These are phyloP conservation scores for Trapa incisa DNA, from an alignment of 345 rosid genomes.

Conservation along the genomic window DNA sequence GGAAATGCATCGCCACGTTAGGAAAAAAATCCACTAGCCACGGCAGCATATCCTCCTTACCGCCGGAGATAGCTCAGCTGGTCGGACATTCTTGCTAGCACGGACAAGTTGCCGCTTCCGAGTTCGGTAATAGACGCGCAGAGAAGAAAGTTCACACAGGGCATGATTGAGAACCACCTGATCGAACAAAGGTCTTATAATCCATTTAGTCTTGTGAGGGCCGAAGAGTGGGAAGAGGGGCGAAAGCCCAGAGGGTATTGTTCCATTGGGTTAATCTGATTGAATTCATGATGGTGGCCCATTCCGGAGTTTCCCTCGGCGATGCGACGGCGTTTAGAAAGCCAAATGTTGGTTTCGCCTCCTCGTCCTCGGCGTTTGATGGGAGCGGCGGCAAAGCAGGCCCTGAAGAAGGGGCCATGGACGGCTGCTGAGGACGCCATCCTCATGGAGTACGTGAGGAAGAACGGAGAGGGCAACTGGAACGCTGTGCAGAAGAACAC, in stretches of 20 bases:
- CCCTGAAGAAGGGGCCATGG: conserved; percentile 24
- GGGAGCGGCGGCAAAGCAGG: background rate
- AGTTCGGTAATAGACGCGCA: too few species aligned
- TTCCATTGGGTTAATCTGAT: background rate
- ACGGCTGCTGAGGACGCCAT: conserved; percentile 18
- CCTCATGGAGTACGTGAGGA: conserved; percentile 15
- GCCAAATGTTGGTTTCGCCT: background rate
- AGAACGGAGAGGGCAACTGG: conserved; percentile 23
- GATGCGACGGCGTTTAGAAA: background rate
- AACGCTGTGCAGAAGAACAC: conserved; percentile 22
- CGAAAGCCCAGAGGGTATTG: background rate
- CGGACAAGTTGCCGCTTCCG: too few species aligned
- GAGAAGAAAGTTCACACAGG: too few species aligned
- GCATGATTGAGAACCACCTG: too few species aligned
- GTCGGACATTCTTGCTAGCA: too few species aligned
- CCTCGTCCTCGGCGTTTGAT: background rate
- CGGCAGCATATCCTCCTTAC: too few species aligned
- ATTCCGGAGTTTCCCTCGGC: background rate
- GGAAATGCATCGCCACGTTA: too few species aligned
- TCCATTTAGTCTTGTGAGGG: background rate
- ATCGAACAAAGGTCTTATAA: background rate
- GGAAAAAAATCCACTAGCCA: too few species aligned
- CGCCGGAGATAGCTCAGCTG: too few species aligned
- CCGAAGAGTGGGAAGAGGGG: background rate
- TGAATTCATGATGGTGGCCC: background rate